Percentiles rank a stretch among this genome's conserved stretches.
phyloP scores from a whole-genome alignment of 2,329 filamentous ascomycete genomes.

The Pseudocercospora cruenta region DNA sequence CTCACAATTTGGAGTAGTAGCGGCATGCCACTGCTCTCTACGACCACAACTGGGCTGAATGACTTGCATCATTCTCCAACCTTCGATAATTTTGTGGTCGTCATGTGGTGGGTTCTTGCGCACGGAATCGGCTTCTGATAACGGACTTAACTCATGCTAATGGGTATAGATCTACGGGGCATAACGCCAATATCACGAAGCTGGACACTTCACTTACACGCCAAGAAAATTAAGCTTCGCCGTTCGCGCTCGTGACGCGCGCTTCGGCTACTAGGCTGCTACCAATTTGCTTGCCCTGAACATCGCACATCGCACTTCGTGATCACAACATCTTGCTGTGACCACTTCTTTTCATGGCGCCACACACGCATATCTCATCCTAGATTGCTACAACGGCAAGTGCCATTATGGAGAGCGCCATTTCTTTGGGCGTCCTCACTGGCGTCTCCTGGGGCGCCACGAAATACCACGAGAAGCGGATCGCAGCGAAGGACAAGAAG shows the following conservation, averaged over 20 bases:
- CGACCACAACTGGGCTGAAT: background rate
- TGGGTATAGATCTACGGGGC: background rate
- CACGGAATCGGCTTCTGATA: background rate
- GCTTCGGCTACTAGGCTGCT: background rate
- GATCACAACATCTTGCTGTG: background rate
- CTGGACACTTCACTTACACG: background rate
- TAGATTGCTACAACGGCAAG: background rate
- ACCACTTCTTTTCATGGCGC: background rate
- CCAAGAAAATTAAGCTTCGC: conserved; percentile 21
- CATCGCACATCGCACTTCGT: background rate
- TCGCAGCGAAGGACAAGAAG: background rate
- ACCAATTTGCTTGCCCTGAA: background rate
- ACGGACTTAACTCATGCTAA: background rate
- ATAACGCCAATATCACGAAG: background rate
- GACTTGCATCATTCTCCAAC: background rate
- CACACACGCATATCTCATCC: background rate
- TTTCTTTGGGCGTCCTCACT: background rate
- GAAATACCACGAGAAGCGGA: background rate
- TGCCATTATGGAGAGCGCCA: background rate
- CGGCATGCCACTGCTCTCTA: background rate
- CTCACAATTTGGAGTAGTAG: too few species aligned
- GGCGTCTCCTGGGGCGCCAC: background rate
- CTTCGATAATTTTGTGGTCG: too few species aligned
- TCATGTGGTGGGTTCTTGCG: too few species aligned
- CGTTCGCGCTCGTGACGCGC: background rate